Base-by-base conservation (phyloP, 1,139 yeast species). In the Blastobotrys arbuscula region DNA sequence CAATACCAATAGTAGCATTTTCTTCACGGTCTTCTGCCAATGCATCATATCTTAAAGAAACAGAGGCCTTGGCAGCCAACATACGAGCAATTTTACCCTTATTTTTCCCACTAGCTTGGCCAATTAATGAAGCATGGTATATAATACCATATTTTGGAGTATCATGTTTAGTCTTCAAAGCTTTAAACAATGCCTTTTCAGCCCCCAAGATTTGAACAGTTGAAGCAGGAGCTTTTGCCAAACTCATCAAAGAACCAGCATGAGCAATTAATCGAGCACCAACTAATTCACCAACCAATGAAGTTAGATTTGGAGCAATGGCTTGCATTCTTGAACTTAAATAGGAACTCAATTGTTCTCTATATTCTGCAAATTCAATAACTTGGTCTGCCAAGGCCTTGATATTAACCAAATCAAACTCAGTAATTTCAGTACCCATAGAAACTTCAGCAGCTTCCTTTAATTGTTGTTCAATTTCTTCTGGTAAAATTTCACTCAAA, bases 21-120 rank as follows among this genome's bases (percentile, higher is more conserved):
- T 92, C 97, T 38, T 63, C 66, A 71, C 97, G 82, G 63, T 92
- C 97, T 74, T 92, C 99, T 58, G 97, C 86, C 55, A 94, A 77
- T 39, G 97, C 96, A 74, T 92, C 99, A 69, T 86, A 92, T 76
- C 98, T 84, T 61, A 92, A 76, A 55, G 96, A 87, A 64, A 92
- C 94, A 47, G 98, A 95, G 59, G 97, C 96, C 76, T 92, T 92
- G 55, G 97, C 97, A 62, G 99, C 99, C 60, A 92, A 79, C 61
- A 92, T 96, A 76, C 99, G 84, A 50, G 99, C 97, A 68, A 92
- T 88, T 76, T 90, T 89, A 73, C 98, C 99, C 79, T 92, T 94
- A 76, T 94, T 92, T 73, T 87, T 88, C 66, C 96, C 95, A 50
- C 95, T 79, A 52, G 99, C 98, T 74, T 87, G 95, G 61, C 98